These are phyloP conservation scores for Dioscorea cayenensis DNA, from an alignment of 116 monocot species.

Conservation along the genomic window DNA sequence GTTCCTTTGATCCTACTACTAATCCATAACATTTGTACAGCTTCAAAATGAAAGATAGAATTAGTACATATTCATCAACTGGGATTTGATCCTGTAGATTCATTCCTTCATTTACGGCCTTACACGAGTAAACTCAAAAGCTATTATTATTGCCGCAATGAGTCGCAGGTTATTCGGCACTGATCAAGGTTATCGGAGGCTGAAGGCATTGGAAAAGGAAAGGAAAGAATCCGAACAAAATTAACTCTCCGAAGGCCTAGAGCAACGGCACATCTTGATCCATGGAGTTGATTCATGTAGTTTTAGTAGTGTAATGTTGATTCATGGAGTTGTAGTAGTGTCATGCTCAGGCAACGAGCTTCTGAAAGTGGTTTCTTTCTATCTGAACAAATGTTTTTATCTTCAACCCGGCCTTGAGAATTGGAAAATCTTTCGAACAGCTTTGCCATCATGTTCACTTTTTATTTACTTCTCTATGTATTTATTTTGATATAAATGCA, in stretches of 20 bases:
- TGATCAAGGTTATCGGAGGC: conserved; percentile 65
- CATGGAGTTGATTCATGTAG: neutral
- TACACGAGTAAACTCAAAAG: neutral
- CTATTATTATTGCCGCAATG: neutral
- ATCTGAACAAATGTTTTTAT: too few relatives aligned
- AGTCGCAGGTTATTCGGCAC: conserved; percentile 72
- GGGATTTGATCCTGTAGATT: too few relatives aligned
- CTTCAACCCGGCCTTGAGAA: too few relatives aligned
- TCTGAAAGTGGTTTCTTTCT: too few relatives aligned
- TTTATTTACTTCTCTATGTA: too few relatives aligned
- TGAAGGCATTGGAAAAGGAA: conserved; percentile 28
- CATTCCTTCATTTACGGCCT: too few relatives aligned
- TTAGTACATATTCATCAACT: neutral
- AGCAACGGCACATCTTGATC: neutral
- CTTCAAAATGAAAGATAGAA: neutral
- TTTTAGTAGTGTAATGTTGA: neutral
- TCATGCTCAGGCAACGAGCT: neutral
- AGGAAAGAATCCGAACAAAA: neutral
- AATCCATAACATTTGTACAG: neutral
- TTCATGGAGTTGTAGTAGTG: neutral
- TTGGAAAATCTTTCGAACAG: too few relatives aligned
- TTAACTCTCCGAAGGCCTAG: neutral
- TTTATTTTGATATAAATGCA: too few relatives aligned
- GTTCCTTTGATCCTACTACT: neutral
- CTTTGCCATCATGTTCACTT: too few relatives aligned